Percentiles rank a stretch among this genome's conserved stretches.
phyloP scores from a whole-genome alignment of 768 basidiomycete genomes.

The Psilocybe tampanensis region DNA sequence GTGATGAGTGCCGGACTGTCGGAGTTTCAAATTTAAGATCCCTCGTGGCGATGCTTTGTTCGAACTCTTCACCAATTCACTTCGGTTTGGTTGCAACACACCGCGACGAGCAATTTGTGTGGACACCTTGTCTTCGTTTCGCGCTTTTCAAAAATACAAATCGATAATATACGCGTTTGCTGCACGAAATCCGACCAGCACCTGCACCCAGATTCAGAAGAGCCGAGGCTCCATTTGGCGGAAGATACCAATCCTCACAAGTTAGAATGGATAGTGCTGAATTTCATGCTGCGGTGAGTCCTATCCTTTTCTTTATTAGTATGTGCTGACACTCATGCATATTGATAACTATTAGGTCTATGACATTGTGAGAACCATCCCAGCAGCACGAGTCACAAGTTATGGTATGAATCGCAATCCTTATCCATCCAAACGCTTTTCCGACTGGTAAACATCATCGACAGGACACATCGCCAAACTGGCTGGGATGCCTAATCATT shows the following conservation, averaged over 20 bases:
- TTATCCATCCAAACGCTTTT: neutral
- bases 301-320: neutral
- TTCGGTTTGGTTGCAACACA: no score
- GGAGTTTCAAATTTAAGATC: no score
- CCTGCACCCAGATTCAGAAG: no score
- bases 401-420: constrained; percentile 53
- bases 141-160: no score
- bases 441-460: neutral
- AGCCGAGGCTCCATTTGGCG: no score
- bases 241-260: neutral
- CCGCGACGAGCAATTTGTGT: no score
- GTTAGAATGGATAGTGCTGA: constrained; percentile 35
- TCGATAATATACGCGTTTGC: no score
- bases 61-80: no score
- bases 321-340: neutral
- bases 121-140: no score
- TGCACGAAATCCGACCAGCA: no score
- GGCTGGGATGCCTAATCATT: constrained; percentile 77
- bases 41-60: no score
- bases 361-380: constrained; percentile 69
- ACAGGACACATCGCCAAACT: constrained; percentile 80
- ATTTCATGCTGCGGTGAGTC: constrained; percentile 37
- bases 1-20: no score
- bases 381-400: constrained; percentile 66
- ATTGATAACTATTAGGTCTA: constrained; percentile 55